These are phyloP conservation scores for Euphrasia arctica DNA, from an alignment of 305 asterid species.

Conservation along the genomic window DNA sequence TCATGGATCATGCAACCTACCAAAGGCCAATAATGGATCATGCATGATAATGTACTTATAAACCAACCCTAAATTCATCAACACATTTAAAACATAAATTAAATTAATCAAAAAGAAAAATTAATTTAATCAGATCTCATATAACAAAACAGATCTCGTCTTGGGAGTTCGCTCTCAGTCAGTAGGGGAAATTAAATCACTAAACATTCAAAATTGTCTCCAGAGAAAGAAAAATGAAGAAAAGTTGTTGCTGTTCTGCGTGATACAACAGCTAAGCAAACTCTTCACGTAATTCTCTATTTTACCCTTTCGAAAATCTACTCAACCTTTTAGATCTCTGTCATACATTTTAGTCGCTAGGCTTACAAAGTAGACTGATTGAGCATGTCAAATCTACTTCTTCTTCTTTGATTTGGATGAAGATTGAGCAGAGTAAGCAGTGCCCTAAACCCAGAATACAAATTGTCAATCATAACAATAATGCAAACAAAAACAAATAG, in stretches of 20 bases:
- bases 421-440: constrained; percentile 67
- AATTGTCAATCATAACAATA: constrained; percentile 14
- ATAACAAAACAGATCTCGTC: not conserved
- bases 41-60: not conserved
- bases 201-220: not conserved
- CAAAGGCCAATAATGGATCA: not conserved
- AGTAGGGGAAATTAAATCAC: constrained; percentile 24
- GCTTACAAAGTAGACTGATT: constrained; percentile 2
- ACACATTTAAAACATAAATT: too few species aligned
- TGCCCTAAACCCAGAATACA: constrained; percentile 51
- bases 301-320: not conserved
- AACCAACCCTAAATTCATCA: not conserved
- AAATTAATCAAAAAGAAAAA: not conserved
- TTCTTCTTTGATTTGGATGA: constrained; percentile 80
- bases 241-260: constrained; percentile 26
- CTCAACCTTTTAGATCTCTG: constrained; percentile 9
- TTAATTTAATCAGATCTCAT: not conserved
- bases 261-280: constrained; percentile 46
- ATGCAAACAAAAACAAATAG: not conserved
- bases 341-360: constrained; percentile 26
- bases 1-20: not conserved
- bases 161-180: constrained; percentile 12
- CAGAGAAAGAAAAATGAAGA: constrained; percentile 10
- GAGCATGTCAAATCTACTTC: constrained; percentile 43
- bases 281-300: not conserved